Base-by-base conservation (phyloP, 2,329 filamentous ascomycete species). In the Colletotrichum sp. region DNA sequence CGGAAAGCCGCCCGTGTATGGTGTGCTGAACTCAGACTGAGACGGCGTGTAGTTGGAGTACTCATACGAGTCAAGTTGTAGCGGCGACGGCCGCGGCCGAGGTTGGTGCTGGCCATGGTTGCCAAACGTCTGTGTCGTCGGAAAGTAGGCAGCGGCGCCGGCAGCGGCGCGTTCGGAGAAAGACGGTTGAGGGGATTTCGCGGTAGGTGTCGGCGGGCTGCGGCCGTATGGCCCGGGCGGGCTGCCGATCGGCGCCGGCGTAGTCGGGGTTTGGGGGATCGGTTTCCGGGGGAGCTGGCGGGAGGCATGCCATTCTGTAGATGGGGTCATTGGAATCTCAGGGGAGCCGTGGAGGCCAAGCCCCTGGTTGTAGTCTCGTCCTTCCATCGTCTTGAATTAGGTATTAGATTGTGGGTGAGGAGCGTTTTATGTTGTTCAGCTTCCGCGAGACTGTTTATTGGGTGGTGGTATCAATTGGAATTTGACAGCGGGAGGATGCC, bases 161-260 rank as follows among this genome's bases (percentile, higher is more conserved):
- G 71, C 68, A 6, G 34, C 68, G 3, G 32, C 65, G 30, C 71
- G 52, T 24, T 76, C 74, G 6, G 71, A 69, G 24, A 76, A 76
- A 6, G 70, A 73, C 0, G 71, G 71, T 26, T 66, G 66, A 8
- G 73, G 60, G 16, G 71, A 71, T 34, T 55, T 66, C 10, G 30
- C 43, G 24, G 66, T 62, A 3, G 71, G 60, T 21, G 71, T 58
- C 26, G 74, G 66, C 13, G 71, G 61, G 55, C 71, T 66, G 15
- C 71, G 52, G 43, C 74, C 66, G 66, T 66, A 52, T 26, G 55
- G 62, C 62, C 61, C 69, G 55, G 61, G 62, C 18, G 65, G 70
- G 71, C 60, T 62, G 66, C 71, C 71, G 66, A 75, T 48, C 52
- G 74, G 66, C 36, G 74, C 71, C 74, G 74, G 74, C 21, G 74